Evolutionary conservation across 257 asterid genomes (phyloP), one percentile per base, ranked within the genome.

Genomic region (Solanum paucissectum): DNA sequence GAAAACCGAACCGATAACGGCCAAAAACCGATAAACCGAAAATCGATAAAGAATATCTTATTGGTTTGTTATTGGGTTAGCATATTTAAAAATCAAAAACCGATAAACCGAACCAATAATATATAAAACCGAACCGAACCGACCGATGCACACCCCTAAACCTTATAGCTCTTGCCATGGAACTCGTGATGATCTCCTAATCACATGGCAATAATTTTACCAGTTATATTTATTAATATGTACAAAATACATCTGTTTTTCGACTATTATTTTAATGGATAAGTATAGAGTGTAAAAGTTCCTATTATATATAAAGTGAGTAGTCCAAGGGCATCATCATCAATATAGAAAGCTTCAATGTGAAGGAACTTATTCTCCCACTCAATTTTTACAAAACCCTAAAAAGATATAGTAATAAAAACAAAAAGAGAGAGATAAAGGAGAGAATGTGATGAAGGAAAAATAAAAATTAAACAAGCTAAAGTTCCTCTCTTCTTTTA

Each of bases 321-420:
- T 44, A 85, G 82, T 69, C 87, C 87, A 69, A 69, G 29, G 46
- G 87, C 32, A 76, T 76, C 88, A 76, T 62, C 52, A 76, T 62
- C 40, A 52, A 81, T 69, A 25, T 55, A 60, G 87, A 72, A 75
- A 91, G 89, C 92, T 91, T 91, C 85, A 88, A 91, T 84, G 87
- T 86, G 88, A 91, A 91, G 92, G 85, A 91, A 88, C 84, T 88
- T 74, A 36, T 74, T 77, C 87, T 13, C 92, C 90, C 88, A 91
- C 89, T 83, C 88, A 91, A 44, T 29, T 49, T 79, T 46, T 81
- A 81, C 85, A 49, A 86, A 91, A 88, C 91, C 92, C 91, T 87
- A 87, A 88, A 87, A 83, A 85, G 84, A 81, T 76, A 87, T 74
- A 88, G 40, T 76, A 87, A 88, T 87, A 82, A 79, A 83, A 89